Evolutionary conservation across 1,284 basidiomycete genomes (phyloP).

Genomic region (Exobasidium rhododendri): DNA sequence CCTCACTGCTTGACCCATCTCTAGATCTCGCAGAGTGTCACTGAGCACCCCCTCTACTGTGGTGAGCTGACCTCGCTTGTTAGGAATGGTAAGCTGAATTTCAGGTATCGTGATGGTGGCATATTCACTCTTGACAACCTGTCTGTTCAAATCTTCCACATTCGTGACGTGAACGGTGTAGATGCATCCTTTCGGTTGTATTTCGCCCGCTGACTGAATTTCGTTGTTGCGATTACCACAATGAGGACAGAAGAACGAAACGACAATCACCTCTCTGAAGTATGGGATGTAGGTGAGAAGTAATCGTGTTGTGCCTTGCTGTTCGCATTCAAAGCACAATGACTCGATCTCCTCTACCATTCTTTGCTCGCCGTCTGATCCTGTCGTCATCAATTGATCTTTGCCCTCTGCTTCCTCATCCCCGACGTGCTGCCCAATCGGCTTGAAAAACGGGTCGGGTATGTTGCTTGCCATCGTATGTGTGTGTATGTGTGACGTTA

Average conservation of each 20-base stretch:
- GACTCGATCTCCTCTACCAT: conserved; percentile 66
- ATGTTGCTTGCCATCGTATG: neutral
- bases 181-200: conserved; percentile 63
- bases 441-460: conserved; percentile 36
- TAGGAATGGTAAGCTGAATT: conserved; percentile 83
- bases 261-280: conserved; percentile 91
- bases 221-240: conserved; percentile 91
- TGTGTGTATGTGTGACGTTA: neutral
- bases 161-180: conserved; percentile 80
- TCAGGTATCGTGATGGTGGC: conserved; percentile 83
- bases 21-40: conserved; percentile 79
- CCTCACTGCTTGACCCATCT: conserved; percentile 79
- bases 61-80: conserved; percentile 81
- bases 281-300: conserved; percentile 93
- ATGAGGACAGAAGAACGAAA: conserved; percentile 92
- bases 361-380: conserved; percentile 27
- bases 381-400: conserved; percentile 16
- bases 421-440: conserved; percentile 37
- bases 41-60: conserved; percentile 90
- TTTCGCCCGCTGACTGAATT: conserved; percentile 83
- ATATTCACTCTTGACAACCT: conserved; percentile 83
- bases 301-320: conserved; percentile 88
- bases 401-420: neutral
- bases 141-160: conserved; percentile 76
- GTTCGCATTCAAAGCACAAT: conserved; percentile 86